Evolutionary conservation across 306 rosid genomes (phyloP), one percentile per base, ranked within the genome.

Genomic region (Quercus gilva): DNA sequence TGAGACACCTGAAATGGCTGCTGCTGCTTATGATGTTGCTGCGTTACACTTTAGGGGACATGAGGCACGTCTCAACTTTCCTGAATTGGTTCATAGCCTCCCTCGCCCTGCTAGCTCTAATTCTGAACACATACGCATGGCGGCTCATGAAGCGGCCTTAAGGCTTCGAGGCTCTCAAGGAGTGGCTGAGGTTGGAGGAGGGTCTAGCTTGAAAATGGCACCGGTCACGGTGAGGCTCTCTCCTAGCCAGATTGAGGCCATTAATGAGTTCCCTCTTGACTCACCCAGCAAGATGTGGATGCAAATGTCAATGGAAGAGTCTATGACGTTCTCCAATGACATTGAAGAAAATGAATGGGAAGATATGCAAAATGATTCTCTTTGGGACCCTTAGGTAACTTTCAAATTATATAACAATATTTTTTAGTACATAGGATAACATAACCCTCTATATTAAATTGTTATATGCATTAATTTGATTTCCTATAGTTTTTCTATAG

Each of bases 1-100:
- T 56, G 92, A 91, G 83, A 81, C 92, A 0, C 94, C 94, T 0
- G 91, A 92, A 75, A 94, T 94, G 97, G 99, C 97, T 0, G 99
- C 99, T 0, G 97, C 97, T 0, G 99, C 99, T 0, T 94, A 94
- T 37, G 99, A 94, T 31, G 97, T 85, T 1, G 99, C 99, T 0
- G 99, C 99, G 6, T 67, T 94, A 5, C 94, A 91, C 82, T 87
- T 94, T 45, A 65, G 90, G 1, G 99, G 99, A 11, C 83, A 88
- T 0, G 92, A 81, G 9, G 92, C 94, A 0, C 79, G 78, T 14
- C 92, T 94, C 4, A 94, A 94, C 75, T 92, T 94, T 76, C 97
- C 97, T 0, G 92, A 94, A 21, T 77, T 92, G 1, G 90, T 84
- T 0, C 63, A 28, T 5, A 64, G 78, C 14, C 90, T 94, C 15